Percentiles rank a stretch among this genome's conserved stretches.
phyloP scores from a whole-genome alignment of 176 grass and related monocot genomes.

The Chrysopogon serrulatus region DNA sequence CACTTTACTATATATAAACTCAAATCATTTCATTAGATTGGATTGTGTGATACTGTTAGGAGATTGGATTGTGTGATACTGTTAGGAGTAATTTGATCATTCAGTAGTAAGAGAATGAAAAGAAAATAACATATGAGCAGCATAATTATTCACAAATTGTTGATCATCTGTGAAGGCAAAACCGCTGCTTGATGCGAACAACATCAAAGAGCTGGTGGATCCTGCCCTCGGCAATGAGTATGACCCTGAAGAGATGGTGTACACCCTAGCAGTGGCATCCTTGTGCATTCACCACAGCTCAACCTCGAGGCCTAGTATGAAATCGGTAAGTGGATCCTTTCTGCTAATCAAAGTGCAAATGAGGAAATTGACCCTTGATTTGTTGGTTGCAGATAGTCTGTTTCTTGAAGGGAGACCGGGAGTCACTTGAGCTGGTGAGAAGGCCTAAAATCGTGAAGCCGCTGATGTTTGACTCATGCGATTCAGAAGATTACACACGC shows the following conservation, averaged over 20 bases:
- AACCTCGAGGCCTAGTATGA: conserved; percentile 73
- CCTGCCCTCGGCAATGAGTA: conserved; percentile 59
- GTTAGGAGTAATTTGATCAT: neutral
- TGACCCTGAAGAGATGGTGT: conserved; percentile 59
- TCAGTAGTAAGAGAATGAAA: neutral
- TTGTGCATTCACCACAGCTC: conserved; percentile 95
- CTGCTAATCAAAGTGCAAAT: neutral
- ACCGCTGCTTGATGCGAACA: conserved; percentile 82
- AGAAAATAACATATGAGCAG: neutral
- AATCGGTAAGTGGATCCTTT: conserved; percentile 27
- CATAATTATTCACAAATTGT: conserved; percentile 8
- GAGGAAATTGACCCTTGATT: conserved; percentile 5
- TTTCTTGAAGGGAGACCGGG: conserved; percentile 64
- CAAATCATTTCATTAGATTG: neutral
- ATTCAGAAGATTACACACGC: conserved; percentile 84
- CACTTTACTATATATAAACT: neutral
- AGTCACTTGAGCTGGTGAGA: conserved; percentile 46
- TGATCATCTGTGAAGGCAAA: conserved; percentile 60
- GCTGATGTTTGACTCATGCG: conserved; percentile 62
- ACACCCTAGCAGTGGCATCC: conserved; percentile 66
- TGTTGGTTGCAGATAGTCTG: conserved; percentile 49
- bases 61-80: neutral
- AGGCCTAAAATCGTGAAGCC: conserved; percentile 47
- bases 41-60: neutral
- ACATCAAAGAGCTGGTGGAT: conserved; percentile 70